Percentiles rank a stretch among this genome's conserved stretches.
phyloP scores from a whole-genome alignment of 805 yeast species.

The Lachancea sp. region DNA sequence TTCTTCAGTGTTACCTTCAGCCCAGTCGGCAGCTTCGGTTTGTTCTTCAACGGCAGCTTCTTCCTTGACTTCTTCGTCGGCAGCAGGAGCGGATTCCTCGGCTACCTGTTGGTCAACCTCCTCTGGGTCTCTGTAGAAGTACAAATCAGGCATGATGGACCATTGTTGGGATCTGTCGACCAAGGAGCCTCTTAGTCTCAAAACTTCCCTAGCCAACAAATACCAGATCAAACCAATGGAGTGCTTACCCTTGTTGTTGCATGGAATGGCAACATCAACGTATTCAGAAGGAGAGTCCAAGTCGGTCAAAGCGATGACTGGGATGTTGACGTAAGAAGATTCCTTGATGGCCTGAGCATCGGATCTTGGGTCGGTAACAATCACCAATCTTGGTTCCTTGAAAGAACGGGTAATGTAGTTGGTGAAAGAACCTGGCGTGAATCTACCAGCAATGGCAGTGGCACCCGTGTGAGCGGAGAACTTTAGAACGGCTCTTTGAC shows the following conservation, averaged over 20 bases:
- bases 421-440: constrained; percentile 99
- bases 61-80: constrained; percentile 52
- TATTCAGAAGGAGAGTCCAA: constrained; percentile 98
- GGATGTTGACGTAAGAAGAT: constrained; percentile 99
- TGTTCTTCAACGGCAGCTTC: constrained; percentile 67
- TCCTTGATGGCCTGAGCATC: constrained; percentile 99
- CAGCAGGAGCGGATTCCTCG: constrained; percentile 68
- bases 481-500: constrained; percentile 99
- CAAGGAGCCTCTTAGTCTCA: constrained; percentile 96
- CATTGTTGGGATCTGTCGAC: constrained; percentile 95
- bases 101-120: constrained; percentile 79
- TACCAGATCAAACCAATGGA: constrained; percentile 99
- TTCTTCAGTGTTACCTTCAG: constrained; percentile 39
- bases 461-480: constrained; percentile 99
- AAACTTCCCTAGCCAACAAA: constrained; percentile 98
- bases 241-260: constrained; percentile 99
- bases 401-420: constrained; percentile 99
- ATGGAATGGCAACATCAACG: constrained; percentile 99
- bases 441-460: constrained; percentile 99
- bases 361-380: constrained; percentile 99
- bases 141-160: constrained; percentile 99
- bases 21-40: constrained; percentile 58
- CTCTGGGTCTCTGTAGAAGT: constrained; percentile 99
- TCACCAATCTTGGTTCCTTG: constrained; percentile 99
- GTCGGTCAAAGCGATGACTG: constrained; percentile 98